A percentile compares a stretch with the other conserved stretches of the same genome.
These are phyloP conservation scores for Epichloe hybrida DNA, from an alignment of 2,329 filamentous ascomycete genomes.

Conservation along the genomic window DNA sequence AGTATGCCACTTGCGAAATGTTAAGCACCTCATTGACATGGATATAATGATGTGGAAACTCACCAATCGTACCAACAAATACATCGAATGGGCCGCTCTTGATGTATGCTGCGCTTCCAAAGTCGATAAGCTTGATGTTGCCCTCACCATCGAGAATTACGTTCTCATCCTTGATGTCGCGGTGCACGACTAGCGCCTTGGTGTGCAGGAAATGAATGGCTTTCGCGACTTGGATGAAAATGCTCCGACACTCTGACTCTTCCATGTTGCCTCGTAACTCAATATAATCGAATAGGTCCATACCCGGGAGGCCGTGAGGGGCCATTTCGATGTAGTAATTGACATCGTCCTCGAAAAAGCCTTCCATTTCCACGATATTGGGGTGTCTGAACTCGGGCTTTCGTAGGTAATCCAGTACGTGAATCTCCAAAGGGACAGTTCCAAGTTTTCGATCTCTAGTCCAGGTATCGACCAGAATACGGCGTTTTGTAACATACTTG, in stretches of 20 bases:
- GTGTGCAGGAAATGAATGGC: slow-evolving; percentile 86
- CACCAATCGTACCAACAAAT: slow-evolving; percentile 96
- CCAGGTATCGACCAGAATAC: slow-evolving; percentile 97
- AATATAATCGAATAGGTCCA: slow-evolving; percentile 99
- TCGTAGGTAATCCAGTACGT: slow-evolving; percentile 86
- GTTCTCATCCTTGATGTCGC: slow-evolving; percentile 98
- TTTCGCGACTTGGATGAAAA: slow-evolving; percentile 84
- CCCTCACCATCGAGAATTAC: slow-evolving; percentile 92
- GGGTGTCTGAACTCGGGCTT: slow-evolving; percentile 54
- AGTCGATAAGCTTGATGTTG: slow-evolving; percentile 93
- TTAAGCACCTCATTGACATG: too few species aligned
- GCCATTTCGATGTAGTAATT: slow-evolving; percentile 99
- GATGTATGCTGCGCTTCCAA: slow-evolving; percentile 95
- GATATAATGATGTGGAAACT: slow-evolving; percentile 17
- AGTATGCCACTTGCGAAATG: background rate
- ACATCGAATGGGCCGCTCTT: slow-evolving; percentile 98
- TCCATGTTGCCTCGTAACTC: slow-evolving; percentile 95
- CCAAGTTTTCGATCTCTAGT: slow-evolving; percentile 84
- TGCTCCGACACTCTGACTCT: slow-evolving; percentile 82
- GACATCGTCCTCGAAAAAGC: slow-evolving; percentile 64
- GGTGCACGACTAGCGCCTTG: slow-evolving; percentile 82
- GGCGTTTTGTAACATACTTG: slow-evolving; percentile 94
- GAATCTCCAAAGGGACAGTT: slow-evolving; percentile 92
- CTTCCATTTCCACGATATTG: slow-evolving; percentile 61
- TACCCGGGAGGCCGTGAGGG: slow-evolving; percentile 85